Conservation (phyloP, 2,329 filamentous ascomycete species). For the Phaeosphaeriaceae sp. region DNA sequence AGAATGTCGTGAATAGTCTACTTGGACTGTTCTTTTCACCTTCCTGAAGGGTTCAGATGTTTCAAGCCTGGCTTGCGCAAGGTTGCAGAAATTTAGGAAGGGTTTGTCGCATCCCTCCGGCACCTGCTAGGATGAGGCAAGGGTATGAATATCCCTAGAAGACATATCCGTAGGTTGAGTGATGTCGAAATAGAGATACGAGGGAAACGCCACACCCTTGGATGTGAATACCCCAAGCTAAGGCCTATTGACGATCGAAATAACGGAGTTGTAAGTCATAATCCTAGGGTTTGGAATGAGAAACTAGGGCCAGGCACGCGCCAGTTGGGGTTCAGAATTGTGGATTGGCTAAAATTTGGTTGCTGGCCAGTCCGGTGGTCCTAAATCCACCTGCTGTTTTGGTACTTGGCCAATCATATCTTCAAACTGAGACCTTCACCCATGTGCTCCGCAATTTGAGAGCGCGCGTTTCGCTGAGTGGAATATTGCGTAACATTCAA, state of each 20-base stretch:
- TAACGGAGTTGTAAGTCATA: constrained; percentile 7
- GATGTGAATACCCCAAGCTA: constrained; percentile 16
- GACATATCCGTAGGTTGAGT: constrained; percentile 7
- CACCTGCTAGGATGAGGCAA: constrained; percentile 2
- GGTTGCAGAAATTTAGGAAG: constrained; percentile 4
- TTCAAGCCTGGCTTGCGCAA: constrained; percentile 6
- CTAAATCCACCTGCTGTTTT: constrained; percentile 19
- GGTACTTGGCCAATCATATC: constrained; percentile 14
- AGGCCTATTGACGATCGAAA: constrained; percentile 32
- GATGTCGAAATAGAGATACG: constrained; percentile 19
- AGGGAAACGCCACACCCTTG: constrained; percentile 17
- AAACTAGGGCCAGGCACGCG: constrained; percentile 16
- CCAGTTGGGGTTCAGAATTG: constrained; percentile 19
- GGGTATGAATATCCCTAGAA: constrained; percentile 7
- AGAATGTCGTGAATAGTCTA: constrained; percentile 4
- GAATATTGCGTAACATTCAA: neutral
- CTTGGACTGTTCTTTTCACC: constrained; percentile 10
- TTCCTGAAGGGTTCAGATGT: constrained; percentile 16
- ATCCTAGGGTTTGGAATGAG: constrained; percentile 15
- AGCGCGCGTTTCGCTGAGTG: neutral
- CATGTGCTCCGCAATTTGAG: neutral
- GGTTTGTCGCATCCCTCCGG: constrained; percentile 4
- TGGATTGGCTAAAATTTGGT: constrained; percentile 26
- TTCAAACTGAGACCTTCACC: neutral
- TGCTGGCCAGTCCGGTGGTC: constrained; percentile 29